Evolutionary conservation across 1,284 basidiomycete genomes (phyloP).

Genomic region (Kalmanozyma brasiliensis): DNA sequence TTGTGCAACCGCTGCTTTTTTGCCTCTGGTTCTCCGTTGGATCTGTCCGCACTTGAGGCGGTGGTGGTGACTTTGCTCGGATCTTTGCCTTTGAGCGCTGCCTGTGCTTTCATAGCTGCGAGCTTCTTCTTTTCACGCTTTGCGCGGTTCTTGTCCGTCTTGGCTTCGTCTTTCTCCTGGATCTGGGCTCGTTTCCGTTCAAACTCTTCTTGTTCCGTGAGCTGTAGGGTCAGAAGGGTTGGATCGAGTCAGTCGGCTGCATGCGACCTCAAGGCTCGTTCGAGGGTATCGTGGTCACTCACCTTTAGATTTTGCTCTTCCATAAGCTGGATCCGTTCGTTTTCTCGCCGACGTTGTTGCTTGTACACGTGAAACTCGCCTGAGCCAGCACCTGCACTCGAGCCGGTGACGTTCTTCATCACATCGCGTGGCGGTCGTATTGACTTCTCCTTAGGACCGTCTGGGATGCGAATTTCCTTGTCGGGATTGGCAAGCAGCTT

Average conservation of each 20-base stretch:
- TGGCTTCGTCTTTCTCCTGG: conserved; percentile 65
- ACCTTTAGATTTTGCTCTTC: conserved; percentile 84
- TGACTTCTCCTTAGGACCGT: conserved; percentile 41
- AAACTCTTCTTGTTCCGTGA: conserved; percentile 52
- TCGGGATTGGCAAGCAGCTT: conserved; percentile 60
- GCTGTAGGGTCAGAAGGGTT: conserved; percentile 15
- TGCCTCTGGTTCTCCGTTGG: conserved; percentile 21
- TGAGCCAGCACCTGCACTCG: conserved; percentile 65
- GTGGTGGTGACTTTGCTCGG: conserved; percentile 3
- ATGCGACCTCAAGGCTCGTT: too few species aligned
- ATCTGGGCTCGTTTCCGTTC: conserved; percentile 31
- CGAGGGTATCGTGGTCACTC: conserved; percentile 53
- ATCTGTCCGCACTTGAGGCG: neutral
- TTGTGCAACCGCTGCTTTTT: conserved; percentile 37
- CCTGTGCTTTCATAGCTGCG: conserved; percentile 42
- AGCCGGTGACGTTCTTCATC: conserved; percentile 80
- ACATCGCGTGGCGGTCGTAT: conserved; percentile 62
- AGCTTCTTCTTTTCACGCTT: conserved; percentile 63
- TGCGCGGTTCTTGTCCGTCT: conserved; percentile 63
- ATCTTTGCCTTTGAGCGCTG: conserved; percentile 29
- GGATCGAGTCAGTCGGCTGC: neutral
- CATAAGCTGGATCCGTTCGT: conserved; percentile 90
- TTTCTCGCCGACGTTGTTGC: conserved; percentile 89
- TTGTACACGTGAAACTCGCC: conserved; percentile 87
- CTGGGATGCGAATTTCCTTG: conserved; percentile 52